phyloP scores from a whole-genome alignment of 768 basidiomycete species.

The Lactarius sp. region DNA sequence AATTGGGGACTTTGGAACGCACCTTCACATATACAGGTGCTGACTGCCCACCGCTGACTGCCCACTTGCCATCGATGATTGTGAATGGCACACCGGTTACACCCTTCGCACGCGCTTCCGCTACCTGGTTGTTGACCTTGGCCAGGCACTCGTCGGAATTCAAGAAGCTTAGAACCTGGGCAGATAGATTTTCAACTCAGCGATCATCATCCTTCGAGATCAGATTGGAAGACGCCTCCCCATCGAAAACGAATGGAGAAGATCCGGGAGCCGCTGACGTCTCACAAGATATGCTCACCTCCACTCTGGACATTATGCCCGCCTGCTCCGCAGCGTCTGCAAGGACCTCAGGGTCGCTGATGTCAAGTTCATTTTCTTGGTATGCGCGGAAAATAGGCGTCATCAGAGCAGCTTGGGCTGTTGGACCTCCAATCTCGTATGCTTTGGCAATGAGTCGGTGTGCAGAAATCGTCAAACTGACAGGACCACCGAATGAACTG shows the following conservation, averaged over 20 bases:
- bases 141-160: constrained; percentile 57
- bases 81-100: constrained; percentile 78
- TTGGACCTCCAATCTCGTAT: constrained; percentile 54
- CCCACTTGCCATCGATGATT: constrained; percentile 75
- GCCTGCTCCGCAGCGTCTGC: constrained; percentile 51
- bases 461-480: constrained; percentile 62
- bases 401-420: constrained; percentile 52
- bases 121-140: constrained; percentile 60
- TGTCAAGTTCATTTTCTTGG: constrained; percentile 60
- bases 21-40: constrained; percentile 69
- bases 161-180: constrained; percentile 60
- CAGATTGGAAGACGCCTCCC: neutral
- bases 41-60: constrained; percentile 67
- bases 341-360: constrained; percentile 54
- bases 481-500: constrained; percentile 55
- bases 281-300: constrained; percentile 41
- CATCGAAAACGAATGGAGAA: neutral
- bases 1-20: constrained; percentile 21
- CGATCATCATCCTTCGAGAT: neutral
- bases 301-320: constrained; percentile 52
- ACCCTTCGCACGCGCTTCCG: constrained; percentile 57
- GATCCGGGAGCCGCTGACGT: constrained; percentile 17
- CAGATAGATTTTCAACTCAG: neutral
- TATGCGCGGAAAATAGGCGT: constrained; percentile 60
- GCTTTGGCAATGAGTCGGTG: constrained; percentile 73